A percentile compares a stretch with the other conserved stretches of the same genome.
Evolutionary conservation across 805 yeast genomes (phyloP).

Genomic region (Starmerella geochares): DNA sequence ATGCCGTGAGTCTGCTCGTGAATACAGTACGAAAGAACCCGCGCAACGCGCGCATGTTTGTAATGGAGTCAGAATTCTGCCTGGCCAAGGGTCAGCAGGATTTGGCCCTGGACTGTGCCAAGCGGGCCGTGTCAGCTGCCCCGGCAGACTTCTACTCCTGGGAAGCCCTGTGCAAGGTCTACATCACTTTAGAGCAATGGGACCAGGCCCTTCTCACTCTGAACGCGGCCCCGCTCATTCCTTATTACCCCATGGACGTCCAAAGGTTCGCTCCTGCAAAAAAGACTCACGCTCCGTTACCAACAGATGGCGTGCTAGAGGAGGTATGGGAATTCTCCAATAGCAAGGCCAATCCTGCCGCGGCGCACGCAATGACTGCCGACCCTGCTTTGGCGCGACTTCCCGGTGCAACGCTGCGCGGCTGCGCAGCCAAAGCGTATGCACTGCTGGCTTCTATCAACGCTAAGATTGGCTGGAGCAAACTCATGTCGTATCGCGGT

Average conservation of each 20-base stretch:
- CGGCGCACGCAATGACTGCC: constrained; percentile 14
- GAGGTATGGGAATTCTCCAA: constrained; percentile 38
- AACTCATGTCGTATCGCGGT: constrained; percentile 53
- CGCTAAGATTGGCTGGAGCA: constrained; percentile 73
- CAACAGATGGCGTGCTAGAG: constrained; percentile 44
- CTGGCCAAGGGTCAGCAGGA: constrained; percentile 43
- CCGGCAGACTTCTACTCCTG: constrained; percentile 71
- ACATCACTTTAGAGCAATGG: constrained; percentile 47
- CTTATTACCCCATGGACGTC: constrained; percentile 39
- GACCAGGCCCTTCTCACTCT: constrained; percentile 53
- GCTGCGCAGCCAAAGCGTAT: constrained; percentile 53
- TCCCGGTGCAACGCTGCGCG: constrained; percentile 42
- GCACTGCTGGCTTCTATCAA: constrained; percentile 60
- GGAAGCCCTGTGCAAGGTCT: constrained; percentile 53
- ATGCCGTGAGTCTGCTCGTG: constrained; percentile 40
- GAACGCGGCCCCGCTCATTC: constrained; percentile 67
- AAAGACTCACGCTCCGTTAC: constrained; percentile 40
- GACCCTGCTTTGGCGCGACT: constrained; percentile 43
- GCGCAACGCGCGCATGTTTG: constrained; percentile 48
- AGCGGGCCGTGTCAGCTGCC: constrained; percentile 50
- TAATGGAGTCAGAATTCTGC: constrained; percentile 56
- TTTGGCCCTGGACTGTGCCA: constrained; percentile 50
- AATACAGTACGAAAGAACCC: constrained; percentile 36
- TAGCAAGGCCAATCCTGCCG: constrained; percentile 28
- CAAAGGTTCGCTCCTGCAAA: constrained; percentile 39